phyloP scores from a whole-genome alignment of 2,329 filamentous ascomycete species.

The Neospermospora avenae region DNA sequence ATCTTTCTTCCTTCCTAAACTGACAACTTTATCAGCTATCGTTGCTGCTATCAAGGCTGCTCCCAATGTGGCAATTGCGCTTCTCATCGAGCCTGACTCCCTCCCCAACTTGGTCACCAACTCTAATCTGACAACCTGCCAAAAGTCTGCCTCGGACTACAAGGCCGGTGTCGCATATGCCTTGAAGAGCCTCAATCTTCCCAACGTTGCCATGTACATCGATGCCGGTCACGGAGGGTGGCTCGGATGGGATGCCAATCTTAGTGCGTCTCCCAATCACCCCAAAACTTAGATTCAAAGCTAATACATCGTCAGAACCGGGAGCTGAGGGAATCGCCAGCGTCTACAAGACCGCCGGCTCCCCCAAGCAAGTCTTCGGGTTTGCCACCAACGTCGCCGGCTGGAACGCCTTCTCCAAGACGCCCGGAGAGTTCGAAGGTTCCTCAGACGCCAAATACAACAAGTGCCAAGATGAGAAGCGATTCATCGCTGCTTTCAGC shows the following conservation, averaged over 20 bases:
- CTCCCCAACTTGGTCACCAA: conserved; percentile 59
- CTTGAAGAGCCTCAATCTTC: conserved; percentile 48
- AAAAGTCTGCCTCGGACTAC: conserved; percentile 47
- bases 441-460: conserved; percentile 48
- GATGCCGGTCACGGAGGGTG: conserved; percentile 57
- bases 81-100: conserved; percentile 50
- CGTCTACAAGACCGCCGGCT: conserved; percentile 49
- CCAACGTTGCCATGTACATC: conserved; percentile 56
- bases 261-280: conserved; percentile 29
- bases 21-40: conserved; percentile 40
- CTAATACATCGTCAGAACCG: conserved; percentile 27
- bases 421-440: conserved; percentile 33
- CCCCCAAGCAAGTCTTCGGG: conserved; percentile 49
- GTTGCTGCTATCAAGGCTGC: conserved; percentile 28
- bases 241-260: conserved; percentile 56
- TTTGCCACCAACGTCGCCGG: conserved; percentile 57
- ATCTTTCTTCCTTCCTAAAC: conserved; percentile 39
- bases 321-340: conserved; percentile 46
- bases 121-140: conserved; percentile 48
- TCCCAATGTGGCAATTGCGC: conserved; percentile 28
- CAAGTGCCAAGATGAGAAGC: conserved; percentile 40
- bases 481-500: conserved; percentile 42
- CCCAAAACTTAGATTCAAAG: background rate
- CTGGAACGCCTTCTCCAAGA: conserved; percentile 44
- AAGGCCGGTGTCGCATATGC: conserved; percentile 50